Percentiles rank a stretch among this genome's conserved stretches.
Evolutionary conservation across 2,329 filamentous ascomycete genomes (phyloP).

Genomic region (Fusarium siculi): DNA sequence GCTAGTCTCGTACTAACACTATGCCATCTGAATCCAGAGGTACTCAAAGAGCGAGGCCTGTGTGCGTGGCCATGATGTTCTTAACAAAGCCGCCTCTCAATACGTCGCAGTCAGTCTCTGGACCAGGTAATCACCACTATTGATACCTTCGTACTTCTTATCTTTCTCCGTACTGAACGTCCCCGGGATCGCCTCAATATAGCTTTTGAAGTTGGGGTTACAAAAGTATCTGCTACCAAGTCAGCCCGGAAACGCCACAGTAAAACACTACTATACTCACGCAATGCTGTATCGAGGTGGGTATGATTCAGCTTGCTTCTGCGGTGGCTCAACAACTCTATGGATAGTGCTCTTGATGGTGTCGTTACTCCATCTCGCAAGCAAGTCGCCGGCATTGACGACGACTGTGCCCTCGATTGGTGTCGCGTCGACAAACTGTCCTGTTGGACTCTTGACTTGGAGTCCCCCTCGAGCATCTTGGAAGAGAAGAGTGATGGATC

Average conservation of each 20-base stretch:
- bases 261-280: constrained; percentile 55
- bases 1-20: not conserved
- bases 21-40: not conserved
- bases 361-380: constrained; percentile 91
- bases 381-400: constrained; percentile 87
- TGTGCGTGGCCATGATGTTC: not conserved
- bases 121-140: constrained; percentile 83
- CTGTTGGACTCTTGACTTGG: constrained; percentile 75
- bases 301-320: constrained; percentile 66
- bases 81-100: constrained; percentile 46
- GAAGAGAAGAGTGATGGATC: constrained; percentile 70
- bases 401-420: constrained; percentile 86
- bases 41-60: not conserved
- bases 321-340: constrained; percentile 86
- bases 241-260: not conserved
- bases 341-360: constrained; percentile 91
- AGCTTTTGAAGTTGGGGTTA: constrained; percentile 81
- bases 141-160: constrained; percentile 84
- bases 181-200: constrained; percentile 84
- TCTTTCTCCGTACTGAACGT: constrained; percentile 72
- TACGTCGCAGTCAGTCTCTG: constrained; percentile 82
- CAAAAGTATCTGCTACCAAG: constrained; percentile 76
- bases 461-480: constrained; percentile 67
- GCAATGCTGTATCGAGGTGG: constrained; percentile 88
- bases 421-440: constrained; percentile 82